Evolutionary conservation across 257 asterid genomes (phyloP), one percentile per base, ranked within the genome.

Genomic region (Gardenia jasminoides): DNA sequence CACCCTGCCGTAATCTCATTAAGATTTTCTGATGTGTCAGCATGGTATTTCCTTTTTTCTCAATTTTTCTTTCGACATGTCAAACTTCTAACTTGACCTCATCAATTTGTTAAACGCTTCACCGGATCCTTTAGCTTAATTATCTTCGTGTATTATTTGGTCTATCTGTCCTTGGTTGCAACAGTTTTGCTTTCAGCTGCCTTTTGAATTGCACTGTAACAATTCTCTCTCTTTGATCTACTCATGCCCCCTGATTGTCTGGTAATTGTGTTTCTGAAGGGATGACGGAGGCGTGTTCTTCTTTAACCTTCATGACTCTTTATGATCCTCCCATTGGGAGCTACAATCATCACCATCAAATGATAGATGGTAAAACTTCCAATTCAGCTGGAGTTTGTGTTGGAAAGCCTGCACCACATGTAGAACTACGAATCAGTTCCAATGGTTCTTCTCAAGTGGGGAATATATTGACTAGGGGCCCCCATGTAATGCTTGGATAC

Each of bases 271-370:
- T 74, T 75, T 12, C 4, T 84, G 67, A 82, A 91, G 97, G 98
- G 73, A 94, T 92, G 97, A 93, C 99, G 1, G 98, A 95, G 89
- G 94, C 97, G 3, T 93, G 99, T 76, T 93, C 99, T 56, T 95
- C 99, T 52, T 73, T 95, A 81, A 93, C 98, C 46, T 93, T 94
- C 96, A 85, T 75, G 93, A 94, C 91, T 43, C 96, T 94, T 67
- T 83, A 88, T 78, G 92, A 88, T 68, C 97, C 97, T 10, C 68
- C 80, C 7, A 77, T 81, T 47, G 84, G 80, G 41, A 74, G 78
- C 56, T 72, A 54, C 48, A 17, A n/a, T 62, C 83, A 67, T 76
- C 79, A 69, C 17, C 76, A 79, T 75, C 78, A 79, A 12, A 17
- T 36, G 36, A 44, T 22, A 70, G 80, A 67, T 66, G 73, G 67